phyloP scores from a whole-genome alignment of 345 rosid genomes.

The Ceriops decandra region DNA sequence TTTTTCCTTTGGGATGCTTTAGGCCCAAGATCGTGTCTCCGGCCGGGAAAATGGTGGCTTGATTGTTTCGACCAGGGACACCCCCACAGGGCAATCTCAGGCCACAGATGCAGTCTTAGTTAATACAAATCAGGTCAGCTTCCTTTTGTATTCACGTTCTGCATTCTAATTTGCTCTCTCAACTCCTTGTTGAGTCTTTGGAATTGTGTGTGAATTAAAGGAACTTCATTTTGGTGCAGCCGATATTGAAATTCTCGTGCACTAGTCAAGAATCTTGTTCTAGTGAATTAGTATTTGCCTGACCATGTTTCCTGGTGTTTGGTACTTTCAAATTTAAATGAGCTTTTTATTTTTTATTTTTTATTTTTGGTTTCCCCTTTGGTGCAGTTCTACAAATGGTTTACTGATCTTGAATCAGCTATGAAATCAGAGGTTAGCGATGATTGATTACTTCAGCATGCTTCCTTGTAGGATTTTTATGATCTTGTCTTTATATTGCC shows the following conservation, averaged over 20 bases:
- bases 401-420: conserved; percentile 93
- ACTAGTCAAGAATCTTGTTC: no score
- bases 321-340: neutral
- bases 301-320: neutral
- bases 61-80: conserved; percentile 45
- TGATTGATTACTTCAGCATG: conserved; percentile 18
- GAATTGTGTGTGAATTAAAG: neutral
- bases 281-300: no score
- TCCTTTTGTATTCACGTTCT: neutral
- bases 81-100: conserved; percentile 49
- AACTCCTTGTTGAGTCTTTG: neutral
- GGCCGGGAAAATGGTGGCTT: conserved; percentile 57
- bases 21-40: conserved; percentile 59
- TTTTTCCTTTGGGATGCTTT: neutral
- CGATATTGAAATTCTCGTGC: neutral
- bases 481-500: conserved; percentile 8
- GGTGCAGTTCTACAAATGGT: conserved; percentile 92
- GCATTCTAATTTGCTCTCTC: neutral
- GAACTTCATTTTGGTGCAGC: no score
- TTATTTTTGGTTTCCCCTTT: neutral
- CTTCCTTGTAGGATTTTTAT: conserved; percentile 4
- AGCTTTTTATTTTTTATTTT: neutral
- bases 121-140: conserved; percentile 70
- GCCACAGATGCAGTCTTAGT: conserved; percentile 74
- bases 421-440: conserved; percentile 95